These are phyloP conservation scores for Cryphonectria carpinicola DNA, from an alignment of 2,329 filamentous ascomycete genomes.

Conservation along the genomic window DNA sequence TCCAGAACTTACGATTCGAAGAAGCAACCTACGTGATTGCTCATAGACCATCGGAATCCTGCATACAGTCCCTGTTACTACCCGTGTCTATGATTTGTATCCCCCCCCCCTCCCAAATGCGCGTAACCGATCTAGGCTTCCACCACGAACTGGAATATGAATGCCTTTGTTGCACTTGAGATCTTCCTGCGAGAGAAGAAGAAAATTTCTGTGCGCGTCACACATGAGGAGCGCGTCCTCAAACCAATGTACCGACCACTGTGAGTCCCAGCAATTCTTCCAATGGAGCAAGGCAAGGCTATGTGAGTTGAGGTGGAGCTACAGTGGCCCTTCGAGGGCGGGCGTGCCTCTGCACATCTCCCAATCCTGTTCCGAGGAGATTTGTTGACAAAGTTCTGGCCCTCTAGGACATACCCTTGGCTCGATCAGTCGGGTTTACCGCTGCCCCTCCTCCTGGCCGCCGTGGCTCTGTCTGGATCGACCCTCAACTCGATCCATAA, in stretches of 20 bases:
- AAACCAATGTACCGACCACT: background rate
- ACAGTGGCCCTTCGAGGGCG: background rate
- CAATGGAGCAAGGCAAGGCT: background rate
- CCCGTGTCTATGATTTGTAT: too few relatives aligned
- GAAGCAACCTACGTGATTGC: too few relatives aligned
- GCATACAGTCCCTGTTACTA: too few relatives aligned
- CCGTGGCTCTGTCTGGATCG: conserved; percentile 24
- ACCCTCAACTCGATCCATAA: conserved; percentile 62
- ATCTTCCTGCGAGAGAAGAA: background rate
- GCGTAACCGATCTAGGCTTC: too few relatives aligned
- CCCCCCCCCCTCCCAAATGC: too few relatives aligned
- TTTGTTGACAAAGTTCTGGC: background rate
- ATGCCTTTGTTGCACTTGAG: background rate
- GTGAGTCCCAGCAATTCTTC: background rate
- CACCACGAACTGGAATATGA: too few relatives aligned
- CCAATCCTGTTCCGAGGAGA: background rate
- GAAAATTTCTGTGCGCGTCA: background rate
- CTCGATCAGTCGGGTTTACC: background rate
- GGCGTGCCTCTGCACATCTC: background rate
- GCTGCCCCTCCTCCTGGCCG: background rate
- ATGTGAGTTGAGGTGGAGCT: background rate
- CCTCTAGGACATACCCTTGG: too few relatives aligned
- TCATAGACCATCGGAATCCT: too few relatives aligned
- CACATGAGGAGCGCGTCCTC: background rate
- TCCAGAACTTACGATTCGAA: too few relatives aligned